Evolutionary conservation across 2,329 filamentous ascomycete species (phyloP).

Genomic region (Pseudocercospora musae): DNA sequence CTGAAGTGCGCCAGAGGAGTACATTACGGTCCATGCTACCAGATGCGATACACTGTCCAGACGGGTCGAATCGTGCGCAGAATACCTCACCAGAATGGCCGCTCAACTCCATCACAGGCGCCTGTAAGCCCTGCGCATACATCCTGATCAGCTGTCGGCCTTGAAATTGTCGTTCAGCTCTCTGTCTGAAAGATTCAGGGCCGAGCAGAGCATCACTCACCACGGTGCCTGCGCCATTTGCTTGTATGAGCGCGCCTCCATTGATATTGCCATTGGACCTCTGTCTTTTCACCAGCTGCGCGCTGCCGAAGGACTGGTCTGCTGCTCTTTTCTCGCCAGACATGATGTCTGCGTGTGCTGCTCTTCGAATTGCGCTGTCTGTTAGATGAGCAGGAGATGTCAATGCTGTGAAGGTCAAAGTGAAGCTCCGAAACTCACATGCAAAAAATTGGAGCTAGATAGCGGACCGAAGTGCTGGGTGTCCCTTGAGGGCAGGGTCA

Average conservation of each 20-base stretch:
- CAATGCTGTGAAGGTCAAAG: neutral
- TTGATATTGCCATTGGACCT: slow-evolving; percentile 62
- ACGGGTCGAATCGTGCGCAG: slow-evolving; percentile 82
- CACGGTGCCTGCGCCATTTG: slow-evolving; percentile 61
- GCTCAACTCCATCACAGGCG: slow-evolving; percentile 89
- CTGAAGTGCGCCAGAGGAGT: slow-evolving; percentile 90
- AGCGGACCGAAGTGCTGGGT: neutral
- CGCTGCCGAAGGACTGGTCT: slow-evolving; percentile 74
- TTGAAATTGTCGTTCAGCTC: slow-evolving; percentile 26
- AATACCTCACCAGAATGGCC: slow-evolving; percentile 83
- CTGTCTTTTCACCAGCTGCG: slow-evolving; percentile 85
- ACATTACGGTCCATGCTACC: slow-evolving; percentile 94
- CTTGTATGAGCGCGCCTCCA: slow-evolving; percentile 55
- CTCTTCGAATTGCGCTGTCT: neutral
- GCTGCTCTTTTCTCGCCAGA: slow-evolving; percentile 88
- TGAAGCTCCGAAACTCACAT: slow-evolving; percentile 2
- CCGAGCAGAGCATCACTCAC: slow-evolving; percentile 51
- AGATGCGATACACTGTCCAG: slow-evolving; percentile 84
- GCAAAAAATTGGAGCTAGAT: neutral
- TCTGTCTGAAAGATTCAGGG: slow-evolving; percentile 27
- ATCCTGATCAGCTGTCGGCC: slow-evolving; percentile 25
- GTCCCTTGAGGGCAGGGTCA: neutral
- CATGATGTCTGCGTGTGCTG: slow-evolving; percentile 51
- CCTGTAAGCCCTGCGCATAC: slow-evolving; percentile 72
- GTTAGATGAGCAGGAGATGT: neutral